Conservation (phyloP, 495 filamentous ascomycete genomes). For the Penicillium cinerascens region DNA sequence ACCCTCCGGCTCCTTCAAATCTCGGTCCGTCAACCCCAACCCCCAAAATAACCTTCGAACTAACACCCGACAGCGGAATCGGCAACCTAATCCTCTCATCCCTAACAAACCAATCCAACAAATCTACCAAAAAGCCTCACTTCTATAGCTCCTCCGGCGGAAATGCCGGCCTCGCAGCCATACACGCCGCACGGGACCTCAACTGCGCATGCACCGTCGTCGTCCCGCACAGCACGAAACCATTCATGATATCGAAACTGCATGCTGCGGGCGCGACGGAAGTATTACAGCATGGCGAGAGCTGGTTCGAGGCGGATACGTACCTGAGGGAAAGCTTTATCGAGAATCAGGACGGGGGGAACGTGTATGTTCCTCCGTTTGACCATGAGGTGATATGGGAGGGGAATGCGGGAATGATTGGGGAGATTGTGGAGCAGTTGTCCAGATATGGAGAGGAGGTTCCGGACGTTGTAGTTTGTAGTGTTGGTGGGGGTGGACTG, state of each 20-base stretch:
- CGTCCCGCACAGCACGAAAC: constrained; percentile 63
- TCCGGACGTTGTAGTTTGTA: constrained; percentile 68
- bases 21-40: constrained; percentile 47
- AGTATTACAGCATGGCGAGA: constrained; percentile 67
- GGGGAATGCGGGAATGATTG: constrained; percentile 64
- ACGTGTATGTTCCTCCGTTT: constrained; percentile 65
- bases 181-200: constrained; percentile 64
- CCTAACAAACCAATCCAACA: constrained; percentile 34
- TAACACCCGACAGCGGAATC: constrained; percentile 53
- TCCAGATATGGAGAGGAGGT: constrained; percentile 21
- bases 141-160: constrained; percentile 86
- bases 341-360: constrained; percentile 56
- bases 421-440: constrained; percentile 63
- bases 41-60: background rate
- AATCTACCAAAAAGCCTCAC: constrained; percentile 46
- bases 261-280: constrained; percentile 57
- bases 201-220: constrained; percentile 67
- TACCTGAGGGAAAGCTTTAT: constrained; percentile 61
- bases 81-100: constrained; percentile 66
- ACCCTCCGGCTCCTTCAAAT: constrained; percentile 91
- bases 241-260: constrained; percentile 70
- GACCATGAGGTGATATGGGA: constrained; percentile 79
- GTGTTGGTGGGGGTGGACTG: constrained; percentile 83
- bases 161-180: constrained; percentile 90
- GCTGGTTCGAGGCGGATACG: constrained; percentile 74